These are phyloP conservation scores for Xylaria sp. DNA, from an alignment of 2,329 filamentous ascomycete genomes.

Conservation along the genomic window DNA sequence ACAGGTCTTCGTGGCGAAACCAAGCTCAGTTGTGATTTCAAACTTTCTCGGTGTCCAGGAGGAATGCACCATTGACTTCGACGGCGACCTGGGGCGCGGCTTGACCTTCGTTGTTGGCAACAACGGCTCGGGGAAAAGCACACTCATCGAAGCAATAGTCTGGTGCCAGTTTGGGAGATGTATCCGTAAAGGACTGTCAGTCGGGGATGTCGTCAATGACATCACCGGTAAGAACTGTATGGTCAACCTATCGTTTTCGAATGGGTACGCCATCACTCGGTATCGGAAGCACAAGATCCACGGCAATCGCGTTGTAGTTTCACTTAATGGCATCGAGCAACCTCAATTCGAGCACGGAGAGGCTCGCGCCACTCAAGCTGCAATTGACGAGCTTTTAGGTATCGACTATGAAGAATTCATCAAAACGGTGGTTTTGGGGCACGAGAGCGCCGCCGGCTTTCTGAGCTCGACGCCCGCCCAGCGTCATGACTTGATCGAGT, in stretches of 20 bases:
- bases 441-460: conserved; percentile 49
- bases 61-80: conserved; percentile 46
- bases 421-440: conserved; percentile 48
- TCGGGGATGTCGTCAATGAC: conserved; percentile 50
- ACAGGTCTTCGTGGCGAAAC: conserved; percentile 45
- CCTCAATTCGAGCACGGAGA: conserved; percentile 45
- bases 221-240: conserved; percentile 44
- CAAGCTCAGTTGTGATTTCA: conserved; percentile 45
- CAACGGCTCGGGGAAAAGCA: conserved; percentile 51
- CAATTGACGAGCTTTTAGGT: conserved; percentile 48
- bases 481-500: conserved; percentile 48
- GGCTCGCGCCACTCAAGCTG: conserved; percentile 42
- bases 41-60: conserved; percentile 51
- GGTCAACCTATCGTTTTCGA: conserved; percentile 47
- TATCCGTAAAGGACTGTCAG: conserved; percentile 45
- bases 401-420: conserved; percentile 49
- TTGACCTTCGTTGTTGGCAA: conserved; percentile 47
- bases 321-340: conserved; percentile 44
- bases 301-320: conserved; percentile 46
- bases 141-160: conserved; percentile 49
- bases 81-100: conserved; percentile 41
- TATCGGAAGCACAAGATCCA: conserved; percentile 46
- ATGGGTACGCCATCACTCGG: conserved; percentile 48
- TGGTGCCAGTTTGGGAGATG: conserved; percentile 52
- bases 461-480: conserved; percentile 45